phyloP scores from a whole-genome alignment of 176 grass and related monocot genomes.

The Zoysia japonica region DNA sequence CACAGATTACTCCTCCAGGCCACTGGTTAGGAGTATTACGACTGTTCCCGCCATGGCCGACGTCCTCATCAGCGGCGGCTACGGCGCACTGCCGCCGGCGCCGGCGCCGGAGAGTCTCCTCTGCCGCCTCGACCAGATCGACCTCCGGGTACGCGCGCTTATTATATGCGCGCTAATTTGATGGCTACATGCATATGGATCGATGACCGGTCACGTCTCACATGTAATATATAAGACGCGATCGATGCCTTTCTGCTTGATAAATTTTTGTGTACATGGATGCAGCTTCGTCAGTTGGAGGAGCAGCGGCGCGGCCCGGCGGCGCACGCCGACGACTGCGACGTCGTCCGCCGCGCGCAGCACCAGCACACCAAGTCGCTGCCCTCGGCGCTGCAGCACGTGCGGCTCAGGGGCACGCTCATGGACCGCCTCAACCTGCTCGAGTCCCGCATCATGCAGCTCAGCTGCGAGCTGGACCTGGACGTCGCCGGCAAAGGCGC shows the following conservation, averaged over 20 bases:
- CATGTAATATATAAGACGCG: too few species aligned
- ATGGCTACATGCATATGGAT: too few species aligned
- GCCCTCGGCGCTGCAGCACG: constrained; percentile 46
- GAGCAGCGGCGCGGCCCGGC: constrained; percentile 14
- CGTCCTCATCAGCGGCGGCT: constrained; percentile 41
- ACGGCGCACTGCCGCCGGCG: constrained; percentile 18
- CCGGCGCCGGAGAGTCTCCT: constrained; percentile 39
- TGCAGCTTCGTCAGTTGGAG: constrained; percentile 51
- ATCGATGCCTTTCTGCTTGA: not conserved
- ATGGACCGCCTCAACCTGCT: constrained; percentile 65
- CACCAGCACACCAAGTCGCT: constrained; percentile 56
- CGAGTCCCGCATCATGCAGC: constrained; percentile 55
- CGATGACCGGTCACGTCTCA: too few species aligned
- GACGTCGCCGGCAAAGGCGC: not conserved
- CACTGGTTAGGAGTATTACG: not conserved
- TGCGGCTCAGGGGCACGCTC: constrained; percentile 34
- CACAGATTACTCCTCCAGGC: not conserved
- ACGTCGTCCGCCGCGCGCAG: not conserved
- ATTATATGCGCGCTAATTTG: too few species aligned
- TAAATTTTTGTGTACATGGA: not conserved
- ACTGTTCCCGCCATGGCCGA: constrained; percentile 35
- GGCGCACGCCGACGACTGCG: not conserved
- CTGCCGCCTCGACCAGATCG: constrained; percentile 50
- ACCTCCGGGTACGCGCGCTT: constrained; percentile 28
- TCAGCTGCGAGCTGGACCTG: constrained; percentile 50